A percentile compares a stretch with the other conserved stretches of the same genome.
These are phyloP conservation scores for Talinum fruticosum DNA, from an alignment of 148 eudicot species.

Conservation along the genomic window DNA sequence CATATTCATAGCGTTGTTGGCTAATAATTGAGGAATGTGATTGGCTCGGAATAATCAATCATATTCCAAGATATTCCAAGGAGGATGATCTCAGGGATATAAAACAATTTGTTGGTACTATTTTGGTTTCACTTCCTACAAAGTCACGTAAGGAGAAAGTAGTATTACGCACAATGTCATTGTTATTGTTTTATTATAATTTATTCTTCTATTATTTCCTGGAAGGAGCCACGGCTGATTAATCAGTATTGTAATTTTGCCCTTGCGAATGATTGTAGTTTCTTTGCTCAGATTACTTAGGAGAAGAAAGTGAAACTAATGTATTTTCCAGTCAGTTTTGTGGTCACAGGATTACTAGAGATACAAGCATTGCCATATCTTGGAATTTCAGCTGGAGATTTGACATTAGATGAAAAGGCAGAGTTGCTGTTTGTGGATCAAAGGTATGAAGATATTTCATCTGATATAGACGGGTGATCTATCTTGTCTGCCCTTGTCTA, in stretches of 20 bases:
- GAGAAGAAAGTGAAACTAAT: conserved; percentile 37
- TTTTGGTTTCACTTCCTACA: not conserved
- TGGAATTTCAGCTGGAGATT: conserved; percentile 57
- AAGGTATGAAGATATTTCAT: conserved; percentile 39
- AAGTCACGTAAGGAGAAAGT: not conserved
- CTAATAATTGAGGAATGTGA: not conserved
- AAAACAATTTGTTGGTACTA: not conserved
- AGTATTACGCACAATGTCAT: not conserved
- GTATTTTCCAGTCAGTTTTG: conserved; percentile 82
- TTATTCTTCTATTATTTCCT: not conserved
- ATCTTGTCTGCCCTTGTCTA: not conserved
- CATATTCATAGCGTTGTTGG: not conserved
- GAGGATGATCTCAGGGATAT: not conserved
- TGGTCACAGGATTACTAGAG: conserved; percentile 88
- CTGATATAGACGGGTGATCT: not conserved
- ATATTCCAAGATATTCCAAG: too few relatives aligned
- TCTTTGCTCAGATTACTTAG: not conserved
- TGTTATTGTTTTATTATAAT: too few relatives aligned
- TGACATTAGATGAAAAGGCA: conserved; percentile 86
- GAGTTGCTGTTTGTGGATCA: conserved; percentile 80
- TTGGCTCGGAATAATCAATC: not conserved
- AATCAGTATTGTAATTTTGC: not conserved
- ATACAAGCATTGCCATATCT: conserved; percentile 63
- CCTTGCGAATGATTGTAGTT: not conserved
- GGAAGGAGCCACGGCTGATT: not conserved